phyloP scores from a whole-genome alignment of 2,329 filamentous ascomycete species.

The Capronia americana region DNA sequence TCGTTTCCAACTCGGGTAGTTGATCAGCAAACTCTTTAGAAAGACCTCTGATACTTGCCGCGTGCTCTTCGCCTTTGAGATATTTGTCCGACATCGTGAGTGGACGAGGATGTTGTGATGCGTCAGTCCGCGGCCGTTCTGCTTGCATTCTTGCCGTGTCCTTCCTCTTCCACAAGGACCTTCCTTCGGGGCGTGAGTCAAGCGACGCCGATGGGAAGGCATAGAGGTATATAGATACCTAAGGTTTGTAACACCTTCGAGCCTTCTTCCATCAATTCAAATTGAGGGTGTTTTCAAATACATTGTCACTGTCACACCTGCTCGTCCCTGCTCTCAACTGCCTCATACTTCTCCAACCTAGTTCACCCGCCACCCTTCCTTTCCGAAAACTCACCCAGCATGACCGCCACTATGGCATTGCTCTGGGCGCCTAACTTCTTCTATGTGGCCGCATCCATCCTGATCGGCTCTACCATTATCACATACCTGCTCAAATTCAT shows the following conservation, averaged over 20 bases:
- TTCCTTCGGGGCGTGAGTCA: neutral
- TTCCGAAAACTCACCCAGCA: neutral
- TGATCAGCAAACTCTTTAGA: neutral
- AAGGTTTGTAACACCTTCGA: neutral
- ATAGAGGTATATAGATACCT: neutral
- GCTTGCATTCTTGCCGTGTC: conserved; percentile 3
- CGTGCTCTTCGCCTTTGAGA: neutral
- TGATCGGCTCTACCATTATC: conserved; percentile 25
- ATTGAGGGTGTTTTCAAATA: neutral
- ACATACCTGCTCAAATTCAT: conserved; percentile 29
- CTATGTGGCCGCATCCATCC: conserved; percentile 28
- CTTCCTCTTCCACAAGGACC: neutral
- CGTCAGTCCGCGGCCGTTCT: conserved; percentile 5
- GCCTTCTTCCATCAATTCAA: neutral
- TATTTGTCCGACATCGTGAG: neutral
- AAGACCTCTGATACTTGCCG: neutral
- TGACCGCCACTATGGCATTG: conserved; percentile 14
- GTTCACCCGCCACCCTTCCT: neutral
- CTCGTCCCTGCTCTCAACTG: neutral
- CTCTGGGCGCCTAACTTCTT: conserved; percentile 17
- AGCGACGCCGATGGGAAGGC: neutral
- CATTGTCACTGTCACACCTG: conserved; percentile 6
- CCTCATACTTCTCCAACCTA: neutral
- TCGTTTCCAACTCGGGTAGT: neutral
- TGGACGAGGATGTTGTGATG: neutral